A percentile compares a stretch with the other conserved stretches of the same genome.
phyloP scores from a whole-genome alignment of 306 rosid genomes.

The Cyamopsis tetragonoloba region DNA sequence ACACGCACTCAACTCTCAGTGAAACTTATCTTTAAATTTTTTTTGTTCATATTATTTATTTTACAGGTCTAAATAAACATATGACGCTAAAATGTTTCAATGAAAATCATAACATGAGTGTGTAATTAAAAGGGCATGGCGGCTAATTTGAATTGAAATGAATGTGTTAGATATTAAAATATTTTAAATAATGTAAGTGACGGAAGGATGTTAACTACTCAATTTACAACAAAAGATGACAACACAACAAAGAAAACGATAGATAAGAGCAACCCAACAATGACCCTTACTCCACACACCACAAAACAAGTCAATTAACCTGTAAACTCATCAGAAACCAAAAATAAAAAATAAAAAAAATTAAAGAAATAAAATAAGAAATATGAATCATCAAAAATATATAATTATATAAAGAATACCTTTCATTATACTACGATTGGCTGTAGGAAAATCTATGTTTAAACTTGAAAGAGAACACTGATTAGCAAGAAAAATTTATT shows the following conservation, averaged over 20 bases:
- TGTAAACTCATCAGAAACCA: background rate
- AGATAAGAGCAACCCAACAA: slow-evolving; percentile 26
- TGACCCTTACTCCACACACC: slow-evolving; percentile 6
- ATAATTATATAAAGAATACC: no score
- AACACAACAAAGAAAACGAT: slow-evolving; percentile 28
- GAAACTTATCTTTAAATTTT: no score
- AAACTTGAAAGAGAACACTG: no score
- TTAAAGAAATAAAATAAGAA: background rate
- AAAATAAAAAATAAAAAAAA: background rate
- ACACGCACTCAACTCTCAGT: no score
- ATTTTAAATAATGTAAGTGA: slow-evolving; percentile 18
- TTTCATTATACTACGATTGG: no score
- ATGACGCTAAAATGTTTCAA: background rate
- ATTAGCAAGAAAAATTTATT: no score
- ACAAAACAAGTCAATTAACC: slow-evolving; percentile 9
- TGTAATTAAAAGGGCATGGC: background rate
- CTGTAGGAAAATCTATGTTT: no score
- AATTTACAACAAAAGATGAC: slow-evolving; percentile 28
- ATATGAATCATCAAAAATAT: no score
- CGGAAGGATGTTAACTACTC: slow-evolving; percentile 24
- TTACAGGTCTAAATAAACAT: no score
- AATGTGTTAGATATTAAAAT: background rate
- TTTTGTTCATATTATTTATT: background rate
- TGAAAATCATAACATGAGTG: background rate
- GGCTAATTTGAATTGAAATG: background rate